phyloP scores from a whole-genome alignment of 129 eudicot genomes.

The Artemisia tridentata region DNA sequence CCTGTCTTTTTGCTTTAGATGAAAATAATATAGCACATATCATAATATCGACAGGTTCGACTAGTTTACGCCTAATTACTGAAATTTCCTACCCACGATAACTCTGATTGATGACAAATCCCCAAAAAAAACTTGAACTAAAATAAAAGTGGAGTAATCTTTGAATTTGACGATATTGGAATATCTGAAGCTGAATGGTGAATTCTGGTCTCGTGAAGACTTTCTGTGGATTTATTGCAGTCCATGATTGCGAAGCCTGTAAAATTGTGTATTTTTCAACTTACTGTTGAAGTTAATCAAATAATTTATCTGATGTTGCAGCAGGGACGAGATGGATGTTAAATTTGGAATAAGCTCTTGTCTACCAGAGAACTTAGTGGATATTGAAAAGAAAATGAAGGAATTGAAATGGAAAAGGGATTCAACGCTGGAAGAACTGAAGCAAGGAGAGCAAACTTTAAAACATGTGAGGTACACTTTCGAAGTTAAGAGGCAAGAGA shows the following conservation, averaged over 20 bases:
- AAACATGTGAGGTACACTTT: slow-evolving; percentile 46
- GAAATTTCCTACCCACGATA: background rate
- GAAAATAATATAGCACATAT: background rate
- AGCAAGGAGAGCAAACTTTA: slow-evolving; percentile 51
- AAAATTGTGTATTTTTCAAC: background rate
- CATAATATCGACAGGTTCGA: background rate
- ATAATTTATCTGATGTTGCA: slow-evolving; percentile 13
- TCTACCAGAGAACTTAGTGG: slow-evolving; percentile 49
- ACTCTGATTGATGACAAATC: background rate
- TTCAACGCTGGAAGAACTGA: slow-evolving; percentile 51
- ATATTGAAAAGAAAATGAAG: slow-evolving; percentile 48
- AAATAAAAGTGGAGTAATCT: no score
- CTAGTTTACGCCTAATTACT: background rate
- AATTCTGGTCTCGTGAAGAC: no score
- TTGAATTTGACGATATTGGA: background rate
- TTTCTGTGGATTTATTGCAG: no score
- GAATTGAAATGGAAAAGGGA: slow-evolving; percentile 60
- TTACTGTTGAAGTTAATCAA: background rate
- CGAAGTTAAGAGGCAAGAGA: slow-evolving; percentile 66
- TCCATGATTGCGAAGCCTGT: slow-evolving; percentile 1
- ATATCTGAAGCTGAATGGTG: no score
- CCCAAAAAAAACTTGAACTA: no score
- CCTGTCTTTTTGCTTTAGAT: background rate
- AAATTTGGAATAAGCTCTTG: slow-evolving; percentile 51
- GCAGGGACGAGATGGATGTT: slow-evolving; percentile 53